Base-by-base conservation (phyloP, 2,329 filamentous ascomycete species). In the Aureobasidium melanogenum region DNA sequence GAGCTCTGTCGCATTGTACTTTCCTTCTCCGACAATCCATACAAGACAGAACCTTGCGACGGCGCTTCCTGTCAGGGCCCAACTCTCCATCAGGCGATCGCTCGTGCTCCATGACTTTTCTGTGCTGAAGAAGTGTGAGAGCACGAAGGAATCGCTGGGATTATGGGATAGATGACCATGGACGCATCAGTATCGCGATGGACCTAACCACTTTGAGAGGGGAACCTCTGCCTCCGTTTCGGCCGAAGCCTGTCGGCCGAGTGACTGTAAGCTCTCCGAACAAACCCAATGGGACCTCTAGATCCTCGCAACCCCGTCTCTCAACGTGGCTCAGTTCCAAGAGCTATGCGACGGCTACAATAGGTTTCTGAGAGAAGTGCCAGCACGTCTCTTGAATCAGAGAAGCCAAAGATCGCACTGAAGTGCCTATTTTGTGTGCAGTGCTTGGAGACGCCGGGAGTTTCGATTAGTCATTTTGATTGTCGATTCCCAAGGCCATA, bases 11-110 rank as follows among this genome's bases (percentile, higher is more conserved):
- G 65, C 77, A 79, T 65, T 77, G 76, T 64, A 79, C 73, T 65
- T 78, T 79, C n/a, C 76, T 70, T 46, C 72, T 72, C 55, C 76
- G 73, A 68, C 77, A 79, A 14, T 77, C 74, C 63, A 74, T 77
- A 63, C 76, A 79, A 2, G 76, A 79, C 9, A 79, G 66, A 17
- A 77, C 76, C 66, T 78, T 79, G 19, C 77, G 71, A 62, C 77
- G 74, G 64, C 76, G 75, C 62, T 77, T 78, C 4, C 70, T 67
- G n/a, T 75, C 74, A 30, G 44, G 61, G 24, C 61, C 61, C 14
- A 56, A 24, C 15, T 56, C 59, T 17, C 48, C 36, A 10, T 57
- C 60, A 32, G 60, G 52, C 22, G 60, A 62, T 2, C 26, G 51
- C 10, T 57, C 51, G 22, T 36, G 52, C 52, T 62, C 51, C 60